Conservation (phyloP, 148 eudicot genomes). For the Salicornia ramosissima region DNA sequence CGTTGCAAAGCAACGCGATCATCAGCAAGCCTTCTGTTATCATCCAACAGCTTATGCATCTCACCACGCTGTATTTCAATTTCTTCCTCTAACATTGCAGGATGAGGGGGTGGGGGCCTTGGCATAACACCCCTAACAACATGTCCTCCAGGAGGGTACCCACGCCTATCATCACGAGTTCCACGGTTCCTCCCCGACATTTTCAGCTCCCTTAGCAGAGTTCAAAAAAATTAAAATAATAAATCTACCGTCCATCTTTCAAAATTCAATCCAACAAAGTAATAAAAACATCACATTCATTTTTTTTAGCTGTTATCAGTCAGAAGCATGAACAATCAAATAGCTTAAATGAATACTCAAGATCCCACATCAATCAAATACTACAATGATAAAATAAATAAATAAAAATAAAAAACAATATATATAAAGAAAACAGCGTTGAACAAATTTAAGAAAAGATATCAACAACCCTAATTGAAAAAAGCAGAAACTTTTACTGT, state of each 20-base stretch:
- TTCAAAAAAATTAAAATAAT: conserved; percentile 8
- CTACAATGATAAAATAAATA: too few species aligned
- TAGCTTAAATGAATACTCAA: neutral
- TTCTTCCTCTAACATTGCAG: conserved; percentile 91
- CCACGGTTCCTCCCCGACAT: conserved; percentile 87
- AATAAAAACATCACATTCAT: neutral
- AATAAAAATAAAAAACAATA: neutral
- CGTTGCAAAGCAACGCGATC: conserved; percentile 72
- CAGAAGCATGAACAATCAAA: too few species aligned
- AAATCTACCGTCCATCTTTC: neutral
- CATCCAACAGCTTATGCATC: conserved; percentile 72
- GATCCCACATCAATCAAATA: too few species aligned
- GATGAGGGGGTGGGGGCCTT: conserved; percentile 68
- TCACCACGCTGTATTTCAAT: conserved; percentile 75
- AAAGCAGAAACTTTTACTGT: neutral
- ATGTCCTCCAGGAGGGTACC: conserved; percentile 52
- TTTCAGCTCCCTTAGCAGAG: conserved; percentile 18
- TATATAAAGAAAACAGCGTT: neutral
- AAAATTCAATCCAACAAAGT: neutral
- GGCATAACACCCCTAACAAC: conserved; percentile 50
- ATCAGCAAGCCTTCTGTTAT: conserved; percentile 77
- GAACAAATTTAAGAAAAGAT: neutral
- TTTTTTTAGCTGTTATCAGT: neutral
- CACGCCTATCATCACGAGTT: conserved; percentile 72
- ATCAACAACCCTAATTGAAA: conserved; percentile 23